phyloP scores from a whole-genome alignment of 2,329 filamentous ascomycete species.

The Didymella keratinophila region DNA sequence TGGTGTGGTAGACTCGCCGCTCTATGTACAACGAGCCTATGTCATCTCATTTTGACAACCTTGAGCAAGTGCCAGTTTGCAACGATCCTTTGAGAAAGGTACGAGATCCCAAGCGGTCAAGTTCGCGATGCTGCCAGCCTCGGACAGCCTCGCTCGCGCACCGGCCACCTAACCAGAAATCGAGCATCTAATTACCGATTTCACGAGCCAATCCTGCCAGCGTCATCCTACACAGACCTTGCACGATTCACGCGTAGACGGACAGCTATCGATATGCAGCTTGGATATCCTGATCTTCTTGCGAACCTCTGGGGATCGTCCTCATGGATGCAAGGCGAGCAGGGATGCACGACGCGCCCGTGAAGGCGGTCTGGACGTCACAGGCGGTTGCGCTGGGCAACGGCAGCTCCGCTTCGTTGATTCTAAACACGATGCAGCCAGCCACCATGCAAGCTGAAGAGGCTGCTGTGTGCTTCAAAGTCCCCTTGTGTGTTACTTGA shows the following conservation, averaged over 20 bases:
- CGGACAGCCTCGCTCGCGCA: constrained; percentile 10
- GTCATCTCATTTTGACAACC: neutral
- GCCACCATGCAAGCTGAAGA: constrained; percentile 34
- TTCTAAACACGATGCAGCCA: constrained; percentile 42
- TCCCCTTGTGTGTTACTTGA: constrained; percentile 9
- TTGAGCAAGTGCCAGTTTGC: neutral
- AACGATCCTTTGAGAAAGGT: neutral
- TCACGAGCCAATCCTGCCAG: constrained; percentile 7
- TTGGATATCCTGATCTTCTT: constrained; percentile 12
- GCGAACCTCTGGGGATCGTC: constrained; percentile 23
- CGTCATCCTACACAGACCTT: constrained; percentile 7
- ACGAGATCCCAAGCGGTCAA: neutral
- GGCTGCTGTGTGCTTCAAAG: constrained; percentile 21
- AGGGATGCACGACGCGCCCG: neutral
- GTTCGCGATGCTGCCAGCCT: constrained; percentile 4
- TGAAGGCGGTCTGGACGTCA: constrained; percentile 30
- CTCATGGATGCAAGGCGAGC: constrained; percentile 23
- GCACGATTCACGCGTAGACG: constrained; percentile 1
- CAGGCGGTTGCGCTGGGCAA: constrained; percentile 20
- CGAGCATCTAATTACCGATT: constrained; percentile 9
- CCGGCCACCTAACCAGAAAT: constrained; percentile 1
- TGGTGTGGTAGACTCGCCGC: constrained; percentile 9
- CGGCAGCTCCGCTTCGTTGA: constrained; percentile 29
- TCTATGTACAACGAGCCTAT: constrained; percentile 6
- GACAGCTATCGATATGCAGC: constrained; percentile 14